Conservation (phyloP, 352 stramenopile species). For the Globisporangium emineosum region DNA sequence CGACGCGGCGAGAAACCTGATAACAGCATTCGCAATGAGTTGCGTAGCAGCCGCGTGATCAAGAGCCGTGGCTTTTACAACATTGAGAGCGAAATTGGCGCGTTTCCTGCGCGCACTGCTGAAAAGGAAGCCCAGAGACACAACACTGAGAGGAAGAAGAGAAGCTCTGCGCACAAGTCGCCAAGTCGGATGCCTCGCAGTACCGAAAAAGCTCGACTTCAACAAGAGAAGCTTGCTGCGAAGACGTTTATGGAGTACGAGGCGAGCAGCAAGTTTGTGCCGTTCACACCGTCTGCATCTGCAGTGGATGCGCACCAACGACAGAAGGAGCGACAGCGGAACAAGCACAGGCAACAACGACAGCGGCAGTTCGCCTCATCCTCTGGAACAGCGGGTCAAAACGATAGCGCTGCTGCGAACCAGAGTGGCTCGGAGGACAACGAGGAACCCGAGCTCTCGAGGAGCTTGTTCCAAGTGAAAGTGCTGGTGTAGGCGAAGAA, state of each 20-base stretch:
- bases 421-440: slow-evolving; percentile 5
- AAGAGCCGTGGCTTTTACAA: slow-evolving; percentile 78
- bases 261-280: neutral
- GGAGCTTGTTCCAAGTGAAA: slow-evolving; percentile 63
- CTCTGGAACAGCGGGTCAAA: neutral
- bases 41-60: slow-evolving; percentile 67
- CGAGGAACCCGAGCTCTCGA: slow-evolving; percentile 22
- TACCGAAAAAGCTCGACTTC: neutral
- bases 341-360: slow-evolving; percentile 15
- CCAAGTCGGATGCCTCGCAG: slow-evolving; percentile 2
- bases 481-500: slow-evolving; percentile 61
- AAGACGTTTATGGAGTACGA: slow-evolving; percentile 1
- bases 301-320: neutral
- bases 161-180: neutral
- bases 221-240: neutral
- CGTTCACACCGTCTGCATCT: slow-evolving; percentile 3
- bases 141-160: neutral
- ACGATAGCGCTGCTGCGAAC: neutral
- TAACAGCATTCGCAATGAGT: neutral
- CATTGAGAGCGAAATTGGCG: slow-evolving; percentile 28
- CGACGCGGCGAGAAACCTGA: slow-evolving; percentile 11
- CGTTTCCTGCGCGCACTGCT: slow-evolving; percentile 9
- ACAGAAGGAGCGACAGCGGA: neutral
- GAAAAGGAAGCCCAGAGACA: neutral
- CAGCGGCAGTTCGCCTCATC: slow-evolving; percentile 6